Base-by-base conservation (phyloP, 139 green algal species). In the Auxenochlorella pyrenoidosa region DNA sequence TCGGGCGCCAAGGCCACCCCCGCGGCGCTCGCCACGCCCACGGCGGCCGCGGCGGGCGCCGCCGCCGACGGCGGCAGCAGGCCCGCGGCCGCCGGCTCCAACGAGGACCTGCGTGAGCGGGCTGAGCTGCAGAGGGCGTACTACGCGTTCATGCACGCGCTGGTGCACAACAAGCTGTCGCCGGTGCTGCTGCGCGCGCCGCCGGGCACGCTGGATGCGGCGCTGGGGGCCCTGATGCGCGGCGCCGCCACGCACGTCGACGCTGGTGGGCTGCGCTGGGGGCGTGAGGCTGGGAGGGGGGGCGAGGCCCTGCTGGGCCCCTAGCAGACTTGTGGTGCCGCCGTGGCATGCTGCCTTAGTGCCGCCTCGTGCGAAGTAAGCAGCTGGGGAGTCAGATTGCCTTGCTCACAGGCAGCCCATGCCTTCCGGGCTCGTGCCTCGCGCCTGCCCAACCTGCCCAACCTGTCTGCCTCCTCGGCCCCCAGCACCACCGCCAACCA, bases 51-150 rank as follows among this genome's bases (percentile, higher is more conserved):
- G 12, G 60, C 87, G 10, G 71, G 68, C 26, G 79, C 75, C 28
- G 47, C 71, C 0, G 88, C 66, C 34, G 59, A 5, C 34, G 51
- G 28, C 40, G 77, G 47, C 24, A n/a, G 26, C 28, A 26, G 24
- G 38, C 30, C 43, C 8, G 80, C 72, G 26, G 32, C 77, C 40
- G 59, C 82, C 75, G 93, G 84, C 51, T 92, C 88, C 10, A 84
- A 93, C 51, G 96, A 98, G 76, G 96, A 97, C 40, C 68, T 87
- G 34, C 91, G 96, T 6, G 95, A 98, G 81, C 88, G 89, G 54
- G 93, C 73, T 1, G 95, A 96, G 83, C 87, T 98, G 32, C 96
- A 98, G 93, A 88, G 90, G 18, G 72, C 87, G 3, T 97, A 96
- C 91, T 97, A 96, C 89, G 47, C 70, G n/a, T 89, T 97, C 82